Evolutionary conservation across 1,284 basidiomycete genomes (phyloP).

Genomic region (Trametes sp.): DNA sequence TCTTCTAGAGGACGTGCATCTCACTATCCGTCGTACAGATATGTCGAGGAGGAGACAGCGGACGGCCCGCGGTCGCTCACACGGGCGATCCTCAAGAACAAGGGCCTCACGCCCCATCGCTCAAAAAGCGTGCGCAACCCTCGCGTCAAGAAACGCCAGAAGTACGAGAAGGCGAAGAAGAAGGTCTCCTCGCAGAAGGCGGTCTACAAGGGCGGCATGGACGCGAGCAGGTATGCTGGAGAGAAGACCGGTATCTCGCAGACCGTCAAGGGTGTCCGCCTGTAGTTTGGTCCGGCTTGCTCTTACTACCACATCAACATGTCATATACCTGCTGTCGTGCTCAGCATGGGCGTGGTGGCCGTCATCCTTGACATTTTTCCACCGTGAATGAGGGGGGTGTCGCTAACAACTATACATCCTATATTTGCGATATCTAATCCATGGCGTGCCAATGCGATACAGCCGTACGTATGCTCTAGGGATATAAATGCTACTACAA

Average conservation of each 20-base stretch:
- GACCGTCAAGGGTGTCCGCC: conserved; percentile 84
- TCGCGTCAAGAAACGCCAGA: conserved; percentile 93
- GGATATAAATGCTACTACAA: conserved; percentile 31
- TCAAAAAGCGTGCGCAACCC: conserved; percentile 91
- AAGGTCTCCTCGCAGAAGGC: conserved; percentile 89
- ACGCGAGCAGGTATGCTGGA: conserved; percentile 68
- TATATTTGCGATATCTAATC: background rate
- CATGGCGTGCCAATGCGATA: conserved; percentile 15
- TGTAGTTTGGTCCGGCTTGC: conserved; percentile 40
- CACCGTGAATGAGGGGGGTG: conserved; percentile 9
- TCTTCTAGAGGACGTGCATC: background rate
- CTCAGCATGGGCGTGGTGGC: background rate
- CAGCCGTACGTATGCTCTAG: conserved; percentile 23
- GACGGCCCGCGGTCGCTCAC: conserved; percentile 87
- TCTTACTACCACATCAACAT: background rate
- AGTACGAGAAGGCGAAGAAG: conserved; percentile 94
- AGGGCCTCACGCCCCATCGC: conserved; percentile 89
- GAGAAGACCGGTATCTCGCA: conserved; percentile 86
- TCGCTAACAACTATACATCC: conserved; percentile 3
- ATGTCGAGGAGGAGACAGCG: conserved; percentile 56
- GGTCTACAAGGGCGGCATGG: conserved; percentile 87
- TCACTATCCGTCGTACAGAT: conserved; percentile 43
- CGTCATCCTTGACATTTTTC: no score
- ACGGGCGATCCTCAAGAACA: conserved; percentile 91
- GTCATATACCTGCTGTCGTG: conserved; percentile 5